Base-by-base conservation (phyloP, 2,329 filamentous ascomycete genomes). In the Aspergillus sp. region DNA sequence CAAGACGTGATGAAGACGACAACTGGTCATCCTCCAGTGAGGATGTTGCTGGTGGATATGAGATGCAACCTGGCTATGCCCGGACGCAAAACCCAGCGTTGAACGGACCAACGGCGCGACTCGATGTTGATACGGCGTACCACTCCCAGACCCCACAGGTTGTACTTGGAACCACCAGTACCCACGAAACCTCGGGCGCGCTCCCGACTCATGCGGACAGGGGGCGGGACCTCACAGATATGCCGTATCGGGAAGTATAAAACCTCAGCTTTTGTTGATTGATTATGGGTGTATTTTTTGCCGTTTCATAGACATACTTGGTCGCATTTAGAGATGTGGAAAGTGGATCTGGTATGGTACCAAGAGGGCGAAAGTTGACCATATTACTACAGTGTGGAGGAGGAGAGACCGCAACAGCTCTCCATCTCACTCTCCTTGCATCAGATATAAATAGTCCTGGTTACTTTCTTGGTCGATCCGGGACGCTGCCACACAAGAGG, bases 1-100 rank as follows among this genome's bases (percentile, higher is more conserved):
- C 68, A 7, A 59, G 61, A 7, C 72, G 69, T n/a, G 72, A 73
- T 19, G 68, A 72, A 47, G 67, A 77, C 49, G 69, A 70, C 0
- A 66, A 70, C 47, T 77, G 70, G 68, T 77, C 74, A 2, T 72
- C 70, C 1, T 76, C 75, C 1, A 76, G 74, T 19, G 76, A 78
- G 51, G 75, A 77, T 53, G 75, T 76, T 56, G 67, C 66, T 2
- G 65, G 70, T 49, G 74, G 71, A 1, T 78, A 72, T 62, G 75
- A 78, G 62, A 78, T 78, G 76, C 73, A 73, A 54, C 62, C 66
- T 47, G 68, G 69, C 2, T 74, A 74, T 58, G 48, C 63, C 21
- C 65, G 58, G 49, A 53, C 71, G 13, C 67, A 68, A 17, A 71
- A 71, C 9, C 68, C 69, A 5, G 62, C 30, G n/a, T 55, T 65